A percentile compares a stretch with the other conserved stretches of the same genome.
Conservation (phyloP, 75 land plant species). For the Cupressus sempervirens region DNA sequence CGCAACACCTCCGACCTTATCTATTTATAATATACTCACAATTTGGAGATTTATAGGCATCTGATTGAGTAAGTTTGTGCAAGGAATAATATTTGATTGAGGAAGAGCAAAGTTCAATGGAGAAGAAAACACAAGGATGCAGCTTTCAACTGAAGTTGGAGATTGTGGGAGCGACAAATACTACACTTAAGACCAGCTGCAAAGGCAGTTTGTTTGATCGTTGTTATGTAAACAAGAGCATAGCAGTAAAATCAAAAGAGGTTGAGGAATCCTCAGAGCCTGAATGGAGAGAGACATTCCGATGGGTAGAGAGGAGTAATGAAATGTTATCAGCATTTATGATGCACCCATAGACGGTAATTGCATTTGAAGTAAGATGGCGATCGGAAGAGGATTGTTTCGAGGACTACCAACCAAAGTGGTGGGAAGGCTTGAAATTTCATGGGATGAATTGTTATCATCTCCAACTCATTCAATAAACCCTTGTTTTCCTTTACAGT, state of each 20-base stretch:
- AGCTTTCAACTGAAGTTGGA: background rate
- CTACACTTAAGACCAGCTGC: background rate
- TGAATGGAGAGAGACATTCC: conserved; percentile 12
- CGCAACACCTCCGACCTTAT: no score
- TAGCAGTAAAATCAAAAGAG: background rate
- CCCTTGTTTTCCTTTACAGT: background rate
- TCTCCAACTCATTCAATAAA: background rate
- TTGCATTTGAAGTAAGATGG: conserved; percentile 36
- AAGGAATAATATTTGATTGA: no score
- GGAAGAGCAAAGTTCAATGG: no score
- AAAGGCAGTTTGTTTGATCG: background rate
- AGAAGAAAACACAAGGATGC: no score
- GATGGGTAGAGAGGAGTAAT: background rate
- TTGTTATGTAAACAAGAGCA: background rate
- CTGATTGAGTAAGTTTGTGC: no score
- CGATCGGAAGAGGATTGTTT: background rate
- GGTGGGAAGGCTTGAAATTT: no score
- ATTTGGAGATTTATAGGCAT: no score
- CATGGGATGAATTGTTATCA: background rate
- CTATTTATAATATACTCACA: no score
- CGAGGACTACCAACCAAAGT: no score
- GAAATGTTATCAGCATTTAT: conserved; percentile 5
- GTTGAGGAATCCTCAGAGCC: background rate
- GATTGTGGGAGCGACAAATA: background rate
- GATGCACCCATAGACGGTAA: background rate